Conservation (phyloP, 1,284 basidiomycete genomes). For the Vanrija pseudolonga region DNA sequence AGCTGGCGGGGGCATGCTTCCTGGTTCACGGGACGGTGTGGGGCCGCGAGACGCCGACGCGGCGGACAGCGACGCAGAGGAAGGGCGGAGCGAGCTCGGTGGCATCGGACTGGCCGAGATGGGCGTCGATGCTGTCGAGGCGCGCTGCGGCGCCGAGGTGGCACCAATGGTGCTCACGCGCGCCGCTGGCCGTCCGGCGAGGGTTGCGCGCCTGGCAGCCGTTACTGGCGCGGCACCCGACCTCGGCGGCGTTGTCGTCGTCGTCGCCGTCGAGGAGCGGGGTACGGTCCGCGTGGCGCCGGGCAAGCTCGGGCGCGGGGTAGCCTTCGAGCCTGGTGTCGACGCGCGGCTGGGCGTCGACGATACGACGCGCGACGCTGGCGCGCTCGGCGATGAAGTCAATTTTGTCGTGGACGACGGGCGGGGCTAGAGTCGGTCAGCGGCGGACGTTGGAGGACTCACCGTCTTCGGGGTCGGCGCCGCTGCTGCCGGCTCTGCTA, state of each 20-base stretch:
- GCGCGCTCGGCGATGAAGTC: background rate
- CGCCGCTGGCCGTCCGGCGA: background rate
- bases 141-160: background rate
- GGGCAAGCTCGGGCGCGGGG: background rate
- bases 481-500: background rate
- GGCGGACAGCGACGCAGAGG: background rate
- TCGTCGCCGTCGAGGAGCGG: background rate
- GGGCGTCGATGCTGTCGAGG: background rate
- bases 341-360: background rate
- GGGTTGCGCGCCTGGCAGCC: background rate
- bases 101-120: background rate
- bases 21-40: background rate
- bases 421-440: slow-evolving; percentile 1
- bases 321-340: background rate
- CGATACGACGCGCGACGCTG: background rate
- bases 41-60: background rate
- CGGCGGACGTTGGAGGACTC: no score
- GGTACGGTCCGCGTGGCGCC: background rate
- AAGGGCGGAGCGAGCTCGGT: background rate
- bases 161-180: background rate
- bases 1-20: background rate
- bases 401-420: background rate
- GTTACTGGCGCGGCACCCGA: background rate
- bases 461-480: no score
- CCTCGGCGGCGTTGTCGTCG: background rate